Evolutionary conservation across 805 yeast genomes (phyloP).

Genomic region (Candida ovalis): DNA sequence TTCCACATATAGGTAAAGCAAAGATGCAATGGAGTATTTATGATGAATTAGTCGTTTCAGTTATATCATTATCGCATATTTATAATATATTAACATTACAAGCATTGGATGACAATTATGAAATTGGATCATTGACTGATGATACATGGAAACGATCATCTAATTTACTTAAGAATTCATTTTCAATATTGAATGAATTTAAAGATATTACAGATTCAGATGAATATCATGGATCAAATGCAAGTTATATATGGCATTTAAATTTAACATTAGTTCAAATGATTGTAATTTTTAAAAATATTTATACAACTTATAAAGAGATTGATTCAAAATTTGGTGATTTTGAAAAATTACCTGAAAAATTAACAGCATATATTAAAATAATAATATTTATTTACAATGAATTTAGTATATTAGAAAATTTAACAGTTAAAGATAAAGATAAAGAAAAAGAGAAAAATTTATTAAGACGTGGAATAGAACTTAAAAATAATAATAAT

Average conservation of each 20-base stretch:
- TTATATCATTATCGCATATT: conserved; percentile 16
- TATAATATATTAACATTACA: conserved; percentile 17
- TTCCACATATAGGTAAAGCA: neutral
- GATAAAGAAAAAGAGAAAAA: neutral
- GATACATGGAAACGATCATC: conserved; percentile 23
- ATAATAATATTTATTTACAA: conserved; percentile 23
- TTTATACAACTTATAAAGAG: conserved; percentile 14
- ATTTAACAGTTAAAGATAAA: neutral
- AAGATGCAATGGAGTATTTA: conserved; percentile 18
- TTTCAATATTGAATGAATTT: conserved; percentile 17
- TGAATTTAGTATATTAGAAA: conserved; percentile 13
- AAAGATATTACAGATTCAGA: conserved; percentile 4
- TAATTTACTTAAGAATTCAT: conserved; percentile 20
- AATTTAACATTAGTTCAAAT: conserved; percentile 21
- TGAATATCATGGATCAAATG: conserved; percentile 3
- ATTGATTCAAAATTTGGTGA: conserved; percentile 20
- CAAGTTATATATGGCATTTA: conserved; percentile 15
- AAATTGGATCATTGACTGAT: conserved; percentile 7
- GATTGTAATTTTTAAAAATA: conserved; percentile 22
- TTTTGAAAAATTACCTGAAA: conserved; percentile 25
- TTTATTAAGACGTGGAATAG: neutral
- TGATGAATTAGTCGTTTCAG: conserved; percentile 23
- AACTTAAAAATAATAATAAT: no score
- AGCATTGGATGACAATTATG: conserved; percentile 9
- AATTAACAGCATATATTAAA: conserved; percentile 15